Conservation (phyloP, 768 basidiomycete species). For the Astraeus odoratus region DNA sequence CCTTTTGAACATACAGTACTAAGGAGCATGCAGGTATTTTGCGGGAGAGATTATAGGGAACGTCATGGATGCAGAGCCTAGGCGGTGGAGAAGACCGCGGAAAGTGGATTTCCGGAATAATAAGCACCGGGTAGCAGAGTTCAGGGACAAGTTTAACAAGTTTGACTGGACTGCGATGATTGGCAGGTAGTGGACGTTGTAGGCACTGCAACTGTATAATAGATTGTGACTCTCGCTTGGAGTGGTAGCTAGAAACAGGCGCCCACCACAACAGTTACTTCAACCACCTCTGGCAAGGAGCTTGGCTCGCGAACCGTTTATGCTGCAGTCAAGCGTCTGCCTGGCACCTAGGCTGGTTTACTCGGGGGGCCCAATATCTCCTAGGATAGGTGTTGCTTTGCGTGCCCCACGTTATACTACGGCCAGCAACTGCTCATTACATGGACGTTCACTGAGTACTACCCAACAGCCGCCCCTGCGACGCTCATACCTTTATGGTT, state of each 20-base stretch:
- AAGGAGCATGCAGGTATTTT: conserved; percentile 63
- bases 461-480: conserved; percentile 20
- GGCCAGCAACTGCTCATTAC: too few relatives aligned
- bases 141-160: conserved; percentile 70
- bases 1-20: neutral
- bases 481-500: conserved; percentile 61
- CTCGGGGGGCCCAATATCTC: too few relatives aligned
- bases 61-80: conserved; percentile 78
- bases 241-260: too few relatives aligned
- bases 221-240: neutral
- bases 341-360: too few relatives aligned
- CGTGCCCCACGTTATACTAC: neutral
- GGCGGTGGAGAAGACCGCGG: conserved; percentile 78
- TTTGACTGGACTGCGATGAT: conserved; percentile 82
- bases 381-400: neutral
- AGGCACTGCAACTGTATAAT: neutral
- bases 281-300: too few relatives aligned
- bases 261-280: too few relatives aligned
- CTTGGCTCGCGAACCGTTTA: too few relatives aligned
- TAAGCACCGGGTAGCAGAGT: conserved; percentile 58
- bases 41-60: conserved; percentile 94
- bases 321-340: too few relatives aligned
- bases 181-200: conserved; percentile 25
- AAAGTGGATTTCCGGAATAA: conserved; percentile 65
- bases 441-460: neutral